Conservation (phyloP, 2,329 filamentous ascomycete species). For the Didymella lethalis region DNA sequence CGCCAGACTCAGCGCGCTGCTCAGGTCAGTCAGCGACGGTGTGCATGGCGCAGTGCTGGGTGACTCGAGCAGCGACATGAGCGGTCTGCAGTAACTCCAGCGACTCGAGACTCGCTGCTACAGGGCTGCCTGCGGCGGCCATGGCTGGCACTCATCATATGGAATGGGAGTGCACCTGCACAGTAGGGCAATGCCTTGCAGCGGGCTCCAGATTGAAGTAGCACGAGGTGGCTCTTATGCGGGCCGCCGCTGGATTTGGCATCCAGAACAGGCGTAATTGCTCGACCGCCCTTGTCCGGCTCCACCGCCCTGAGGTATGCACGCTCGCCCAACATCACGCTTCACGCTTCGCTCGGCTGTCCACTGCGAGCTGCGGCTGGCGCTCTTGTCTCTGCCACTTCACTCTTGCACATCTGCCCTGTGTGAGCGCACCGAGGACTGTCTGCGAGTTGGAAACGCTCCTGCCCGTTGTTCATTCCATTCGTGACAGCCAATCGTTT, state of each 20-base stretch:
- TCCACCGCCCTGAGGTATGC: conserved; percentile 44
- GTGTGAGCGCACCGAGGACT: conserved; percentile 18
- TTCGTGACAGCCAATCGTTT: conserved; percentile 52
- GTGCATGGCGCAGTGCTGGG: conserved; percentile 27
- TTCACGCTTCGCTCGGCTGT: conserved; percentile 28
- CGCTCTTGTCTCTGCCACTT: conserved; percentile 1
- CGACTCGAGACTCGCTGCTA: neutral
- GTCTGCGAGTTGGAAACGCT: conserved; percentile 14
- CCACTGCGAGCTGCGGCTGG: conserved; percentile 11
- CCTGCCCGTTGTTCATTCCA: conserved; percentile 37
- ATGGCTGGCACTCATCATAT: conserved; percentile 24
- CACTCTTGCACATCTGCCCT: neutral
- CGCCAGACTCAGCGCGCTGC: conserved; percentile 36
- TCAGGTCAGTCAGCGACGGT: conserved; percentile 36
- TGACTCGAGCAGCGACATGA: conserved; percentile 21
- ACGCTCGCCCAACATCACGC: conserved; percentile 44
- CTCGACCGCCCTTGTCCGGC: conserved; percentile 46
- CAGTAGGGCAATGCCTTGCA: conserved; percentile 41
- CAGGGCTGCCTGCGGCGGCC: conserved; percentile 15
- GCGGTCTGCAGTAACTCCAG: conserved; percentile 8
- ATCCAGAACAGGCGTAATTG: conserved; percentile 34
- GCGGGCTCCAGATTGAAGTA: conserved; percentile 32
- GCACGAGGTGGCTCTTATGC: conserved; percentile 45
- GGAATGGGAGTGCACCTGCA: conserved; percentile 33
- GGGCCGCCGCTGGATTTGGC: conserved; percentile 32